Base-by-base conservation (phyloP, 305 asterid species). In the Andrographis paniculata region DNA sequence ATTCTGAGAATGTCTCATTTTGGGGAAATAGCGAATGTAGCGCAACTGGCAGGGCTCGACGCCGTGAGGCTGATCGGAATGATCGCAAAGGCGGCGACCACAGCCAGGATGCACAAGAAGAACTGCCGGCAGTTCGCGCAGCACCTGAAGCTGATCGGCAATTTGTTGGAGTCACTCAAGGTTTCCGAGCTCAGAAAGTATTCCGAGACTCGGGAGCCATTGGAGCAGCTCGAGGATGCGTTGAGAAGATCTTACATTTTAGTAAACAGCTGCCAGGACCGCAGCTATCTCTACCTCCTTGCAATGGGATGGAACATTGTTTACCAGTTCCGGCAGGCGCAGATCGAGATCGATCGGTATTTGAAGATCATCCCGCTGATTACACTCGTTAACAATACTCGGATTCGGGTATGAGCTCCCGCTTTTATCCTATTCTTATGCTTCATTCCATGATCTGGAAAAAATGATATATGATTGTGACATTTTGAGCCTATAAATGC, bases 291-390 rank as follows among this genome's bases (percentile, higher is more conserved):
- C 56, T 80, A 80, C 51, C 44, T 76, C 39, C 69, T 80, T 69
- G 85, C 91, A 0, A 76, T 80, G 91, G 91, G 91, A 1, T 76
- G 91, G 85, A 80, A 69, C 62, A 76, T 80, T 45, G 81, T 78
- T 18, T 80, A 80, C 43, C 91, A 80, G 64, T 80, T 80, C 53
- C 55, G 91, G 60, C 66, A 73, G 67, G 72, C 91, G 9, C 91
- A 80, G 50, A 79, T 66, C 23, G 91, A 80, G 51, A 80, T 80
- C 38, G 91, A 80, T 69, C 82, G 76, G 10, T 80, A 80, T 20
- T 58, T 80, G 75, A 73, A 68, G 74, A 80, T 80, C 52, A 71
- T 80, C 14, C 85, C 91, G 50, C 80, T 80, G 18, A 76, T 80
- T 58, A 76, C 91, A 1, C 85, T 79, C 40, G 67, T 80, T 47